Evolutionary conservation across 305 asterid genomes (phyloP), one percentile per base, ranked within the genome.

Genomic region (Nicotiana rustica): DNA sequence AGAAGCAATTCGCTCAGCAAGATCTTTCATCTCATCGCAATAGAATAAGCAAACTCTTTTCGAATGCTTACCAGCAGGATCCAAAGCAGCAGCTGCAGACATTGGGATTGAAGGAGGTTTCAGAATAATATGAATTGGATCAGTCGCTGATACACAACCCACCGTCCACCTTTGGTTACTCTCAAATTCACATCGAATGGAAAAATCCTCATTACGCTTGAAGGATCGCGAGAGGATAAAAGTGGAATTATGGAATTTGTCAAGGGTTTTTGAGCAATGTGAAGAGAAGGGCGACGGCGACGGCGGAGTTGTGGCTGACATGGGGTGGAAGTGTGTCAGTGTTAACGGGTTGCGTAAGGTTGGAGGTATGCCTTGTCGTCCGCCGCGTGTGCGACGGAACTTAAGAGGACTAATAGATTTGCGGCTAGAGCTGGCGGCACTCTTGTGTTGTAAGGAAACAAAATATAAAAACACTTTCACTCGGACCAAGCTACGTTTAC

Each of bases 1-100:
- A 13, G 95, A 83, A 17, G 98, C 98, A 19, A 96, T 92, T 47
- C 99, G 85, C 13, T 86, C 85, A 3, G 99, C 99, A 2, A 96
- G 96, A 81, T 86, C 93, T 92, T 91, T 89, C 98, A 95, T 95
- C 82, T 96, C 98, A 15, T 97, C 82, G 86, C 96, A 93, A 86
- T 93, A 87, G 82, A 93, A 96, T n/a, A 96, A 92, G 75, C 94
- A 95, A 14, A 96, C 92, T 88, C 88, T 92, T 83, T 93, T 96
- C 18, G 88, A 84, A 47, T 69, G 86, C 85, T 88, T 89, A 38
- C 81, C 67, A 44, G 90, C 67, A 3, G 94, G 85, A 67, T 85
- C 90, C 84, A 90, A 66, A 3, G 67, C 57, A 29, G 68, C 69
- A 35, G 91, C 29, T 0, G 96, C 85, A 57, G 91, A 81, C 93